Conservation (phyloP, 495 filamentous ascomycete species). For the Antarctomyces pellizariae region DNA sequence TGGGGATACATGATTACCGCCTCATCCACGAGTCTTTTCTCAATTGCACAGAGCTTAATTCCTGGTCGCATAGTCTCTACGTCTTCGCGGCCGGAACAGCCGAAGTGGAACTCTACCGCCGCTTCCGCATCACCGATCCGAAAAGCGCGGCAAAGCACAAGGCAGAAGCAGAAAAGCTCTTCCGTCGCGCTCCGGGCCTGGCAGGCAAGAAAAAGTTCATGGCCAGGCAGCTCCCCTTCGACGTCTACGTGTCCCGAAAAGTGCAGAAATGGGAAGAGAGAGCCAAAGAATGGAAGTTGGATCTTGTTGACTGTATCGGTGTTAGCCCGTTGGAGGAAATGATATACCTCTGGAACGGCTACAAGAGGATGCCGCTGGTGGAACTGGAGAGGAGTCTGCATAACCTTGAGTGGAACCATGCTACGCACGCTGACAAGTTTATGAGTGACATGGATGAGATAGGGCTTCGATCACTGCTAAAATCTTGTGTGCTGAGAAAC, state of each 20-base stretch:
- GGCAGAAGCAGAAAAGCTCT: constrained; percentile 26
- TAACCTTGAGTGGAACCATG: constrained; percentile 37
- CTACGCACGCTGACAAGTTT: constrained; percentile 26
- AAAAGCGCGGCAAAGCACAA: constrained; percentile 25
- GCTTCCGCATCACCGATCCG: constrained; percentile 26
- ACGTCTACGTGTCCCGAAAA: constrained; percentile 69
- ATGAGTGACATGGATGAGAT: constrained; percentile 55
- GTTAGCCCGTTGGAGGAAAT: constrained; percentile 76
- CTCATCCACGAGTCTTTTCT: constrained; percentile 51
- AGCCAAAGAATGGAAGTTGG: constrained; percentile 39
- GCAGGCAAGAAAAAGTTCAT: constrained; percentile 79
- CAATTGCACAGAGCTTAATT: constrained; percentile 62
- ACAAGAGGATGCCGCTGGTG: constrained; percentile 44
- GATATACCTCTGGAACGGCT: constrained; percentile 84
- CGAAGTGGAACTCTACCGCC: constrained; percentile 59
- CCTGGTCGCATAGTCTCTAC: constrained; percentile 77
- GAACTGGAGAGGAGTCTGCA: constrained; percentile 40
- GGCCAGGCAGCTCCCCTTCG: constrained; percentile 73
- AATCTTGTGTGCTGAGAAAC: constrained; percentile 41
- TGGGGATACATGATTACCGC: constrained; percentile 56
- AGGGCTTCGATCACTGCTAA: constrained; percentile 39
- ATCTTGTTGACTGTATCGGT: constrained; percentile 62
- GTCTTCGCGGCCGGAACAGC: constrained; percentile 67
- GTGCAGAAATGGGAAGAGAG: constrained; percentile 75
- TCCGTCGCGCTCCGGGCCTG: constrained; percentile 46